Evolutionary conservation across 176 grass and related monocot species (phyloP), one percentile per base, ranked within the genome.

Genomic region (Oryza glumipatula): DNA sequence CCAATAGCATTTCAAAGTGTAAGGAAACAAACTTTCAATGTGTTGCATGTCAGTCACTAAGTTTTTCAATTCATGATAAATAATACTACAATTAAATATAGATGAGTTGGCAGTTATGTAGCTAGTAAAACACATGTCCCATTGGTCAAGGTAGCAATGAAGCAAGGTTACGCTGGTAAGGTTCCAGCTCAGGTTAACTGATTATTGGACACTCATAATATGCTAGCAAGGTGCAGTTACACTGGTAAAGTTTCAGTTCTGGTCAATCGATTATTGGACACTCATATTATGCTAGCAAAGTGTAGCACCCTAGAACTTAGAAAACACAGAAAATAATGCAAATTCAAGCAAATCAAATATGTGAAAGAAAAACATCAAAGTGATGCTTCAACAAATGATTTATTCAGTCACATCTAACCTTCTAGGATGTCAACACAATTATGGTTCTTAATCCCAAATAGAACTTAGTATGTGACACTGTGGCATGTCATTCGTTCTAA

Each of bases 331-430:
- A 54, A 63, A 73, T 33, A 15, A 51, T 16, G 44, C 66, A 30
- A 72, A 58, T 56, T 56, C 12, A 72, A 21, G 51, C 80, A 82
- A 56, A 73, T 26, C 14, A 43, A 75, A 84, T 63, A 76, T 45
- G 16, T 68, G 45, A 24, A 54, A 35, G 32, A 17, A n/a, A n/a
- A 33, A 46, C 68, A 33, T 24, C 48, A 26, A 58, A 21, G 72
- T 15, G 32, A 65, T 65, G 66, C 43, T 54, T 66, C 7, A 52
- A 33, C 1, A 81, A 54, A 89, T 39, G 15, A 72, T 86, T 36
- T 33, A 16, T 32, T 19, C 22, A 88, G 23, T 58, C 65, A 39
- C 10, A 15, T 77, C 43, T 1, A 58, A 6, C 28, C 9, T 45
- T 82, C 43, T 1, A 60, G 19, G 46, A 68, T 49, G 46, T 41